Evolutionary conservation across 2,329 filamentous ascomycete genomes (phyloP), one percentile per base, ranked within the genome.

Genomic region (Colletotrichum navitas): DNA sequence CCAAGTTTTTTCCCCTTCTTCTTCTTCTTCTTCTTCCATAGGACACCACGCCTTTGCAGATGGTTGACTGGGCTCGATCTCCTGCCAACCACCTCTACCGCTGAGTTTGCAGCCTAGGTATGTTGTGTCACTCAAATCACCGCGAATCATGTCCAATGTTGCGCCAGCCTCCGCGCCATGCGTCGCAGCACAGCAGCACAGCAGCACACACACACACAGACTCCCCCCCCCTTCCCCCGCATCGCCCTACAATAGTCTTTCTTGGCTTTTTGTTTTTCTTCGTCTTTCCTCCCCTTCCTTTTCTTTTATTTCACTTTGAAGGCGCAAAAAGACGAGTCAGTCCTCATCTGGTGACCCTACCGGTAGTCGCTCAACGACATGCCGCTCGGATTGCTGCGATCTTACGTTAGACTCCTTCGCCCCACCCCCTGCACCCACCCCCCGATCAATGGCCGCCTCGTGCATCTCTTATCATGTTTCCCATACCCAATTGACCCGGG

Each of bases 111-210:
- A 16, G 16, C 18, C 21, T 32, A 47, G 26, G 14, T 61, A 32
- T 51, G 45, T 45, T 32, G 61, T 54, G 47, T n/a, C 24, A 54
- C 34, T 54, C 47, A 24, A 41, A 7, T 8, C 34, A 39, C 45
- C 12, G 24, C 61, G 47, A 54, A 63, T 63, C 47, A 56, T 47
- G 26, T 39, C 16, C 14, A 34, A 49, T 7, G 43, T 11, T 41
- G 32, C 18, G 2, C 51, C 43, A 45, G 34, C 10, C 49, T 43
- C 36, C 16, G 32, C 32, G 11, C 29, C 43, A 18, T 56, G 2
- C 12, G 45, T 65, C 66, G 26, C 47, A n/a, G 61, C 16, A 45
- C n/a, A 58, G 26, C 47, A n/a, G 61, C 16, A 45, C n/a, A 58
- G 54, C 34, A 54, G 16, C 45, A 29, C 34, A 41, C 10, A 34